Conservation (phyloP, 768 basidiomycete species). For the Leccinum rimulosum region DNA sequence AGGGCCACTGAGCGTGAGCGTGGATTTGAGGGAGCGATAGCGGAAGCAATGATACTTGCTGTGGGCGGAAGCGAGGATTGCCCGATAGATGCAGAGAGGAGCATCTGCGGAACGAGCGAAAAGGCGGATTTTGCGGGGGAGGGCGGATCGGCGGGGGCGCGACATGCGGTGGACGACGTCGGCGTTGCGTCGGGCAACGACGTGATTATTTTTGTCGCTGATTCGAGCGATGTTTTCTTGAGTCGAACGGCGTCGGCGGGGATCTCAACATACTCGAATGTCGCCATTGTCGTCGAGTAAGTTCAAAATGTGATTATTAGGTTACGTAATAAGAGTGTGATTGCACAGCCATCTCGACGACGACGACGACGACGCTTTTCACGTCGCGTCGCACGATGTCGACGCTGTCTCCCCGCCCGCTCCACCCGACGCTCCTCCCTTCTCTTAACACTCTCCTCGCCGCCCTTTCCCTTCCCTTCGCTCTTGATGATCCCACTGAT, state of each 20-base stretch:
- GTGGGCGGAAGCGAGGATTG: slow-evolving; percentile 8
- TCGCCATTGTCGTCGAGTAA: slow-evolving; percentile 25
- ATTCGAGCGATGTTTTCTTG: slow-evolving; percentile 28
- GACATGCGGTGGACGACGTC: slow-evolving; percentile 7
- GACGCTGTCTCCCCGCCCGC: slow-evolving; percentile 12
- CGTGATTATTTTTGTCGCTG: slow-evolving; percentile 42
- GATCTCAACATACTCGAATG: slow-evolving; percentile 41
- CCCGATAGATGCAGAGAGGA: slow-evolving; percentile 19
- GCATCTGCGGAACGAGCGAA: slow-evolving; percentile 40
- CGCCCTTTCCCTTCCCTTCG: slow-evolving; percentile 44
- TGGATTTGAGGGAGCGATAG: slow-evolving; percentile 25
- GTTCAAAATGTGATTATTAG: too few species aligned
- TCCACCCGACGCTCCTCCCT: slow-evolving; percentile 17
- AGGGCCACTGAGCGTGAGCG: slow-evolving; percentile 24
- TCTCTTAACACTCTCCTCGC: slow-evolving; percentile 47
- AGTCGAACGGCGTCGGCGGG: slow-evolving; percentile 39
- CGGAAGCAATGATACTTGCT: slow-evolving; percentile 11
- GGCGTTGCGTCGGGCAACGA: slow-evolving; percentile 33
- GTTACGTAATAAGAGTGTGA: neutral
- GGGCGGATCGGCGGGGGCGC: neutral
- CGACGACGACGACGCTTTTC: slow-evolving; percentile 6
- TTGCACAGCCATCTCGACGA: slow-evolving; percentile 11
- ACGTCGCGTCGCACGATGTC: slow-evolving; percentile 12
- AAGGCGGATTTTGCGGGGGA: slow-evolving; percentile 34
- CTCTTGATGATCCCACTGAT: slow-evolving; percentile 51